Conservation (phyloP, 306 rosid genomes). For the Quercus wislizeni region DNA sequence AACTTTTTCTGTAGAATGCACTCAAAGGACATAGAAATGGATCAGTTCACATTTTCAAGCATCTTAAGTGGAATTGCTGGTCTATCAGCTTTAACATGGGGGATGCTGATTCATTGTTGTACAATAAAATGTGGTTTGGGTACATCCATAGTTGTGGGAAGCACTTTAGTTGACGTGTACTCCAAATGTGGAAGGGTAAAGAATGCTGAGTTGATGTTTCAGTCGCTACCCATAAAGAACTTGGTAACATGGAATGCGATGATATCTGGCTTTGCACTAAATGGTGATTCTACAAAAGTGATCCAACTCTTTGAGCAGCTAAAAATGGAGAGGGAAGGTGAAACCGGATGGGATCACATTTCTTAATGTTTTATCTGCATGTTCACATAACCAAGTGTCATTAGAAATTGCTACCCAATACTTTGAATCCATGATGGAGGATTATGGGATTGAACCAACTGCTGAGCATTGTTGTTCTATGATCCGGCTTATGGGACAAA, state of each 20-base stretch:
- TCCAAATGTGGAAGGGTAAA: slow-evolving; percentile 64
- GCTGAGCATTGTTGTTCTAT: slow-evolving; percentile 67
- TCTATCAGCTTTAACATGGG: slow-evolving; percentile 63
- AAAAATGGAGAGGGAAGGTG: slow-evolving; percentile 32
- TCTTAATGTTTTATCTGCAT: slow-evolving; percentile 53
- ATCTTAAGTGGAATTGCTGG: slow-evolving; percentile 61
- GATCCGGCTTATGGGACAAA: slow-evolving; percentile 66
- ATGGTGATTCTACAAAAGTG: slow-evolving; percentile 42
- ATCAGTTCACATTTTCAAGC: slow-evolving; percentile 66
- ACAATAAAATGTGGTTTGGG: slow-evolving; percentile 47
- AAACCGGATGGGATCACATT: slow-evolving; percentile 69
- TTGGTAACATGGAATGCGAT: slow-evolving; percentile 69
- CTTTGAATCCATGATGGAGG: slow-evolving; percentile 46
- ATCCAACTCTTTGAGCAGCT: slow-evolving; percentile 44
- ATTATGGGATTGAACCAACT: slow-evolving; percentile 50
- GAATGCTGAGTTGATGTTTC: slow-evolving; percentile 52
- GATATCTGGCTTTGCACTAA: slow-evolving; percentile 61
- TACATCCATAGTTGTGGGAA: slow-evolving; percentile 56
- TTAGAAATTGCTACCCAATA: slow-evolving; percentile 34
- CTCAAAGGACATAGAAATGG: slow-evolving; percentile 37
- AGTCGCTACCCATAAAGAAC: slow-evolving; percentile 43
- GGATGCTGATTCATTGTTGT: slow-evolving; percentile 58
- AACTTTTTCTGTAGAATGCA: slow-evolving; percentile 57
- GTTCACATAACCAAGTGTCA: slow-evolving; percentile 47
- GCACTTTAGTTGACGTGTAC: slow-evolving; percentile 69